A percentile compares a stretch with the other conserved stretches of the same genome.
Conservation (phyloP, 805 yeast genomes). For the Debaryomyces hansenii region DNA sequence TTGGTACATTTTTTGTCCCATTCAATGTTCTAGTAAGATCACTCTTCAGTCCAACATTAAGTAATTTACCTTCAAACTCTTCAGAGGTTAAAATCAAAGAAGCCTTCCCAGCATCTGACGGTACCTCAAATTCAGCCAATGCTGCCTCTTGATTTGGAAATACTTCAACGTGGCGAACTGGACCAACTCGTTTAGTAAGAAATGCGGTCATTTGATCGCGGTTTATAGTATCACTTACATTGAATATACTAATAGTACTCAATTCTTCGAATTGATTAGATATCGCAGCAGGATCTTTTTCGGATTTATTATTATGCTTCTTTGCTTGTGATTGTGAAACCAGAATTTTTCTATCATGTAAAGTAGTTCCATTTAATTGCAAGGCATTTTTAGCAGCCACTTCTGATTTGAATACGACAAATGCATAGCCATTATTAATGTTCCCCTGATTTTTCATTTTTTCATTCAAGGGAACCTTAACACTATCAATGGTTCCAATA, state of each 20-base stretch:
- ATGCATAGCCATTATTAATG: slow-evolving; percentile 64
- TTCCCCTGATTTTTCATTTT: slow-evolving; percentile 29
- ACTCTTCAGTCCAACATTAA: slow-evolving; percentile 9
- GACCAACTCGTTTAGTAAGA: slow-evolving; percentile 29
- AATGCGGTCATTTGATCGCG: slow-evolving; percentile 29
- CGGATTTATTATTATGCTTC: slow-evolving; percentile 14
- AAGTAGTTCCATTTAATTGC: slow-evolving; percentile 33
- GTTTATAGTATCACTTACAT: slow-evolving; percentile 35
- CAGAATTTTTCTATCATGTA: slow-evolving; percentile 49
- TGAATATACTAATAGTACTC: slow-evolving; percentile 19
- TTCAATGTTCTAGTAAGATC: slow-evolving; percentile 1
- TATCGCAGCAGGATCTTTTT: slow-evolving; percentile 8
- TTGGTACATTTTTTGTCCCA: neutral
- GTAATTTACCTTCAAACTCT: slow-evolving; percentile 30
- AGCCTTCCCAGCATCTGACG: slow-evolving; percentile 52
- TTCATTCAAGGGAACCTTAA: slow-evolving; percentile 48
- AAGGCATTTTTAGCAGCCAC: slow-evolving; percentile 51
- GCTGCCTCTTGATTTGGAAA: slow-evolving; percentile 50
- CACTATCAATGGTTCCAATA: slow-evolving; percentile 54
- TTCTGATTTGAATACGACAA: slow-evolving; percentile 47
- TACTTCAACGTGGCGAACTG: slow-evolving; percentile 43
- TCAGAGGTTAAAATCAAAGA: slow-evolving; percentile 42
- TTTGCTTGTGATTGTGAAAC: slow-evolving; percentile 39
- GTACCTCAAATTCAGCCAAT: slow-evolving; percentile 45
- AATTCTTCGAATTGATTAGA: slow-evolving; percentile 14